A percentile compares a stretch with the other conserved stretches of the same genome.
These are phyloP conservation scores for Aegilops longissima DNA, from an alignment of 176 grass and related monocot genomes.

Conservation along the genomic window DNA sequence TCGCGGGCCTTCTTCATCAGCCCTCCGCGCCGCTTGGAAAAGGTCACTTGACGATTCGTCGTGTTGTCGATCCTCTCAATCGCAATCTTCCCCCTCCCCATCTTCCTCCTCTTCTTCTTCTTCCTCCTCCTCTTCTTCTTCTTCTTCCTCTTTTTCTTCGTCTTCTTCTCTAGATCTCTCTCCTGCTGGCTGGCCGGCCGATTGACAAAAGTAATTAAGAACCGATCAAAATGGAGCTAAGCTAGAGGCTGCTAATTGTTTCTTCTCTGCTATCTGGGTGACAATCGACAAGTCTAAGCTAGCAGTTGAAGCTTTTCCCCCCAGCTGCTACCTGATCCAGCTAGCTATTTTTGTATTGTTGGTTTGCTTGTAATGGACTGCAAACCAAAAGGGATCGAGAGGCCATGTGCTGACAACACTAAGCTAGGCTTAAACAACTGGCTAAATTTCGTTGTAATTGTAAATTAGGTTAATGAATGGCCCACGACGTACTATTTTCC, in stretches of 20 bases:
- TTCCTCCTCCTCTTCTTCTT: not conserved
- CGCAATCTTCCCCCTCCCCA: constrained; percentile 31
- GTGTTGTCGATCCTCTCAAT: constrained; percentile 31
- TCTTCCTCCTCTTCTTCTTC: not conserved
- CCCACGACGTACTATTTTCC: not conserved
- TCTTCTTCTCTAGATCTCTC: not conserved
- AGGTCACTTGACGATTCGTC: constrained; percentile 33
- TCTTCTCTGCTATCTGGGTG: not conserved
- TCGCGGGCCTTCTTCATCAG: constrained; percentile 38
- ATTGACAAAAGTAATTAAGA: not conserved
- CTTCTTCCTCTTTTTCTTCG: not conserved
- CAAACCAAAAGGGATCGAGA: not conserved
- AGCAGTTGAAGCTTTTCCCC: not conserved
- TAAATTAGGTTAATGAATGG: not conserved
- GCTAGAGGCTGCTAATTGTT: not conserved
- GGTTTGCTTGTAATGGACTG: not conserved
- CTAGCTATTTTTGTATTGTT: not conserved
- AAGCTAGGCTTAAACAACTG: not conserved
- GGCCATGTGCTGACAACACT: not conserved
- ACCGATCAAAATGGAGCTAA: not conserved
- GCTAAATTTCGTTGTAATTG: not conserved
- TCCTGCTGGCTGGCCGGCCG: not conserved
- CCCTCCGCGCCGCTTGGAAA: constrained; percentile 36
- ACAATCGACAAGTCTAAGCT: not conserved
- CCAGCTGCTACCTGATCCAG: not conserved